Evolutionary conservation across 2,329 filamentous ascomycete genomes (phyloP), one percentile per base, ranked within the genome.

Genomic region (Alternaria sp.): DNA sequence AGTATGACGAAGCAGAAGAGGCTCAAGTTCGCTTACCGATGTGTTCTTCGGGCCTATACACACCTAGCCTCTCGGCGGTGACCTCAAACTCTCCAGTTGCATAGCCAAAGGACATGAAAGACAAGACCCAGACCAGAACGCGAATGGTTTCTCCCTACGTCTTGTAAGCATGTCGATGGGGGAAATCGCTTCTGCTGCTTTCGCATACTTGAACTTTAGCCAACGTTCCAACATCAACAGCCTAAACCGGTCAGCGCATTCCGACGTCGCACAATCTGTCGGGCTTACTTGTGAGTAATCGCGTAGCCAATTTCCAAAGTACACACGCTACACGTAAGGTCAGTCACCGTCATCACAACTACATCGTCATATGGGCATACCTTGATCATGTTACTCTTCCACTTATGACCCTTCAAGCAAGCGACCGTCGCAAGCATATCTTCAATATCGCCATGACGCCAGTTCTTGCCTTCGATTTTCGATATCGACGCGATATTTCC

Each of bases 51-150:
- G 85, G 85, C 30, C 84, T 69, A 54, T 80, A 80, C 4, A 75
- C 73, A 30, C 85, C 85, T 8, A 87, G 79, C 40, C 85, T 77
- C 43, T 87, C 84, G 5, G 81, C 74, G 0, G 85, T 87, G 46
- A 87, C 85, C 68, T 87, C 85, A 63, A 87, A 87, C 66, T 87
- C 85, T 56, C 80, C 82, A 15, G 85, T 87, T 9, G 84, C 85
- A 71, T 86, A 87, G 17, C 85, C 85, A 68, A 87, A 87, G 47
- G 81, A 82, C 81, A 87, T 85, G 75, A 87, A 87, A 3, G 82
- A 84, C 61, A 87, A 76, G 12, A 87, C 82, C 78, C 85, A 86
- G 17, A 87, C 83, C 32, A 87, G 81, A 56, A 86, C 80, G 32
- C 86, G 83, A 47, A 87, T 85, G 23, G 85, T 84, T 54, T 86